Base-by-base conservation (phyloP, 2,329 filamentous ascomycete species). In the Monosporascus sp. region DNA sequence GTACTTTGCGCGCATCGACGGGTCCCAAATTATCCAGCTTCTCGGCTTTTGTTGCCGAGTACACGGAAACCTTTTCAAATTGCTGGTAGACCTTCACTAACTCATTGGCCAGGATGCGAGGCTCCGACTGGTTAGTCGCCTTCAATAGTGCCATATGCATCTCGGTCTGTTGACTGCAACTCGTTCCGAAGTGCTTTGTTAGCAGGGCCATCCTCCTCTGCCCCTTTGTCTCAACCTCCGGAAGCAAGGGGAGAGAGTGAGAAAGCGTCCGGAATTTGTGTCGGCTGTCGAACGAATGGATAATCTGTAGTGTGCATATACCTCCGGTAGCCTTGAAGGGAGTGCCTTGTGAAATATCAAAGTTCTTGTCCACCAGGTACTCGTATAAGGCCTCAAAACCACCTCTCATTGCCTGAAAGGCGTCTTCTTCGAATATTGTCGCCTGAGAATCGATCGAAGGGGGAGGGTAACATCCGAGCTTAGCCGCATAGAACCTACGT, bases 311-410 rank as follows among this genome's bases (percentile, higher is more conserved):
- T 0, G 86, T 82, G 64, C 86, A 90, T 7, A 91, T 82, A 0
- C 87, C 88, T 5, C 86, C 87, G 46, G 80, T 80, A 0, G 82
- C 79, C 22, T 78, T 71, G 7, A 76, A 73, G 1, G 84, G 79
- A 50, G 75, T 77, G n/a, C 70, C 72, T 38, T 80, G 70, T 11
- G 75, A 71, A 4, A 71, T 67, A 0, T 77, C 80, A 22, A 80
- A 82, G 3, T 71, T 72, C 5, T 76, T 73, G 60, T 94, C 88
- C 0, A 87, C 87, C 1, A 94, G 75, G 48, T 87, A 85, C 34
- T 85, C 77, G 66, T 91, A 91, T 0, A 93, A 72, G 2, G 79
- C 82, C 49, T 83, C 78, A 59, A 94, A 91, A 59, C 93, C 89
- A 36, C 77, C 71, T 41, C 81, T 79, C 81, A 93, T 86, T 3